These are phyloP conservation scores for Postia placenta DNA, from an alignment of 768 basidiomycete species.

Conservation along the genomic window DNA sequence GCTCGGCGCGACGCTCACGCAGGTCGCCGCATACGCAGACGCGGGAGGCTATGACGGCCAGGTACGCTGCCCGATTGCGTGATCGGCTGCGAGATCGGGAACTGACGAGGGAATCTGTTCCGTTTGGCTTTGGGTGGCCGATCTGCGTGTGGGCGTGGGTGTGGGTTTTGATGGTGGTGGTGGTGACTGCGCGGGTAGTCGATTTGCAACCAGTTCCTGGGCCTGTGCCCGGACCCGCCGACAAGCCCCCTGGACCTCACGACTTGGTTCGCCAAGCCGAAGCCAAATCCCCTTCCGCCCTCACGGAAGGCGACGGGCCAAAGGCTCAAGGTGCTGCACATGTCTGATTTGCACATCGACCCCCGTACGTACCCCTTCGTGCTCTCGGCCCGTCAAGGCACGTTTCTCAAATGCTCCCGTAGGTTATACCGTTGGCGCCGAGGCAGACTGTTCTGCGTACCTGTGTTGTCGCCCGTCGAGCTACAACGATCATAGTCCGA, in stretches of 20 bases:
- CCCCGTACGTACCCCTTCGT: constrained; percentile 39
- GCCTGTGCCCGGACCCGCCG: constrained; percentile 48
- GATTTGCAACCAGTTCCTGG: constrained; percentile 55
- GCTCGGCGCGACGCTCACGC: constrained; percentile 58
- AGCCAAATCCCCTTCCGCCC: constrained; percentile 60
- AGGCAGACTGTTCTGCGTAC: constrained; percentile 65
- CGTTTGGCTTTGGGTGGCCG: not conserved
- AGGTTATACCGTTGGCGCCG: constrained; percentile 67
- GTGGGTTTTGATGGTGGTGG: not conserved
- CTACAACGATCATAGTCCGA: constrained; percentile 43
- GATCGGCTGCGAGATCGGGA: not conserved
- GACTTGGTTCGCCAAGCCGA: constrained; percentile 71
- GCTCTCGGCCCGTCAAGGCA: not conserved
- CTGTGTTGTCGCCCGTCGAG: constrained; percentile 59
- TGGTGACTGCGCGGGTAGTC: constrained; percentile 28
- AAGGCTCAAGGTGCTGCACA: constrained; percentile 63
- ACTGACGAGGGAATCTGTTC: not conserved
- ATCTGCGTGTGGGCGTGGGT: not conserved
- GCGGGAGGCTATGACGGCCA: constrained; percentile 71
- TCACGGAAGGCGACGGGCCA: constrained; percentile 56
- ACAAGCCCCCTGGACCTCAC: constrained; percentile 58
- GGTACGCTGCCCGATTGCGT: constrained; percentile 27
- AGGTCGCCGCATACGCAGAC: constrained; percentile 66
- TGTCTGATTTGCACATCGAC: constrained; percentile 77
- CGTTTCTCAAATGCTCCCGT: no score